These are phyloP conservation scores for Orbilia quercus DNA, from an alignment of 2,329 filamentous ascomycete species.

Conservation along the genomic window DNA sequence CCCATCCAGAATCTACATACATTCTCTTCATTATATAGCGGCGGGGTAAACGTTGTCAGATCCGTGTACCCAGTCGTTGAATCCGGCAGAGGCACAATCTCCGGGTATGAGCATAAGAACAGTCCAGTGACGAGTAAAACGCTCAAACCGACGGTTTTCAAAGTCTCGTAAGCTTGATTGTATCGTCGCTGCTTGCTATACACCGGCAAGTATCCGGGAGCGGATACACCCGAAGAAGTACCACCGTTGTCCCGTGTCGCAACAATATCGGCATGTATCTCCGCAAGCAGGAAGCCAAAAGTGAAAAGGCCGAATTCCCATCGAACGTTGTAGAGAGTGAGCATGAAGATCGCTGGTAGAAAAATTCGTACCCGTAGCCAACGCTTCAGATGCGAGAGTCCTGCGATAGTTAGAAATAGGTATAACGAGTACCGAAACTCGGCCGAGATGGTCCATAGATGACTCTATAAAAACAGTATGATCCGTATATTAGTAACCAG, in stretches of 20 bases:
- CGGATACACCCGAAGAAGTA: not conserved
- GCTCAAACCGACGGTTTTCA: not conserved
- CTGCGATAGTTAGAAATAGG: slow-evolving; percentile 64
- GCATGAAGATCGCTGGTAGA: slow-evolving; percentile 36
- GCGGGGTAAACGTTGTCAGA: slow-evolving; percentile 10
- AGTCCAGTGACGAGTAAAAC: slow-evolving; percentile 8
- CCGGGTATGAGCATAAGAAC: slow-evolving; percentile 40
- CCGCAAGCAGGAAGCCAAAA: slow-evolving; percentile 28
- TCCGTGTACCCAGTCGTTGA: slow-evolving; percentile 27
- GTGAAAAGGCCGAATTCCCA: slow-evolving; percentile 36
- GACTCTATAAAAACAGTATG: slow-evolving; percentile 55
- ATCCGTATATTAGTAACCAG: not conserved
- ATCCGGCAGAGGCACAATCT: not conserved
- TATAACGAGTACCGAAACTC: slow-evolving; percentile 66
- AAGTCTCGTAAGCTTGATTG: not conserved
- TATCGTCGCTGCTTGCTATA: not conserved
- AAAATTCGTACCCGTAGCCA: slow-evolving; percentile 61
- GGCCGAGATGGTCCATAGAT: slow-evolving; percentile 67
- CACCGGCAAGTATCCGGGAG: not conserved
- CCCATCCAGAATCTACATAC: slow-evolving; percentile 27
- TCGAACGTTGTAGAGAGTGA: slow-evolving; percentile 3
- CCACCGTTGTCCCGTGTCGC: slow-evolving; percentile 1
- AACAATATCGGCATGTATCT: slow-evolving; percentile 15
- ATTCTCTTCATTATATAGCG: slow-evolving; percentile 1
- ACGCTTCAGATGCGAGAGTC: slow-evolving; percentile 62